A percentile compares a stretch with the other conserved stretches of the same genome.
These are phyloP conservation scores for Nothomitra cinnamomea DNA, from an alignment of 2,329 filamentous ascomycete species.

Conservation along the genomic window DNA sequence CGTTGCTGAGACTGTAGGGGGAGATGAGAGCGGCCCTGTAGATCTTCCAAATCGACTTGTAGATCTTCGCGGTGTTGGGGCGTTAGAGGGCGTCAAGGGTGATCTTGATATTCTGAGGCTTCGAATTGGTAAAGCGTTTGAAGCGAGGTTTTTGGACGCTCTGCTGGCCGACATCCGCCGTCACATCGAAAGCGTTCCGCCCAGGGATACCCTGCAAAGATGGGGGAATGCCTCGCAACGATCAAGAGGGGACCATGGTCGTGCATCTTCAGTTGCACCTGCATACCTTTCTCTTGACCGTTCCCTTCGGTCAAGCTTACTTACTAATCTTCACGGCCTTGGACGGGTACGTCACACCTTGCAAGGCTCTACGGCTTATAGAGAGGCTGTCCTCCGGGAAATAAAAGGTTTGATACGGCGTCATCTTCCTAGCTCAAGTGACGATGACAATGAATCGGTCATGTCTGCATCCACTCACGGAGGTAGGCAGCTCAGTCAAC, in stretches of 20 bases:
- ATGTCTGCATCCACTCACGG: conserved; percentile 67
- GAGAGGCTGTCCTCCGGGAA: conserved; percentile 70
- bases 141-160: conserved; percentile 59
- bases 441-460: conserved; percentile 85
- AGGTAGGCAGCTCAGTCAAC: conserved; percentile 52
- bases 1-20: neutral
- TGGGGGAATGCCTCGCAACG: conserved; percentile 69
- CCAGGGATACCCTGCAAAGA: conserved; percentile 58
- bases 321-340: conserved; percentile 59
- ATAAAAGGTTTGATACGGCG: conserved; percentile 70
- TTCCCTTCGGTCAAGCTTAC: conserved; percentile 49
- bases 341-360: conserved; percentile 65
- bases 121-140: conserved; percentile 75
- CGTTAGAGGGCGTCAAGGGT: conserved; percentile 60
- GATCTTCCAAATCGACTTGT: conserved; percentile 25
- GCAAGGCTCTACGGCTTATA: conserved; percentile 66
- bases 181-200: conserved; percentile 61
- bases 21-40: neutral
- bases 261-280: conserved; percentile 53
- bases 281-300: conserved; percentile 62
- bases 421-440: conserved; percentile 78
- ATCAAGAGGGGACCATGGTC: conserved; percentile 46
- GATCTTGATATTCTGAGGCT: conserved; percentile 62
- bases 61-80: conserved; percentile 61
- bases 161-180: conserved; percentile 62